Conservation (phyloP, 2,329 filamentous ascomycete species). For the Cryphonectria nitschkei region DNA sequence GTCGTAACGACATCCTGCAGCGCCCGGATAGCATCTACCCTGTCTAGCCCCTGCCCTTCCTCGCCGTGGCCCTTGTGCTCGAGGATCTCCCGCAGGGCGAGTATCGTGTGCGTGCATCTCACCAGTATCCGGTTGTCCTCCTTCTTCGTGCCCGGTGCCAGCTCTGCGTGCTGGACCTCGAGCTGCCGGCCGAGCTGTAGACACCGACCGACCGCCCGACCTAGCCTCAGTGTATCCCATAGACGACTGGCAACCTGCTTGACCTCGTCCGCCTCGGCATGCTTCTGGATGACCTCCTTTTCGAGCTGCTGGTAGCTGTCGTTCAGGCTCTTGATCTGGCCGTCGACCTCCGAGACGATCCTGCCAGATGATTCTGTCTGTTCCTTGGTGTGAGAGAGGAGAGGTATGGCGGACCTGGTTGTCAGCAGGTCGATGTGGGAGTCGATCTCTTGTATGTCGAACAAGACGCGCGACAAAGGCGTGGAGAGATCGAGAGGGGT, state of each 20-base stretch:
- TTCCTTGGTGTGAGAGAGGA: constrained; percentile 76
- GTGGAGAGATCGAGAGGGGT: constrained; percentile 91
- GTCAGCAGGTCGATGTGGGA: constrained; percentile 92
- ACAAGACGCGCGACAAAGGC: constrained; percentile 88
- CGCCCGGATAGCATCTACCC: constrained; percentile 71
- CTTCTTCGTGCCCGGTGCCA: constrained; percentile 52
- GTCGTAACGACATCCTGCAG: constrained; percentile 69
- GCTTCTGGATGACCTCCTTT: constrained; percentile 82
- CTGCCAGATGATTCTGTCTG: constrained; percentile 73
- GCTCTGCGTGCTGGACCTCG: constrained; percentile 80
- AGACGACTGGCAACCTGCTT: constrained; percentile 75
- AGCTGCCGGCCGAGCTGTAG: constrained; percentile 83
- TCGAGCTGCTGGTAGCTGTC: constrained; percentile 85
- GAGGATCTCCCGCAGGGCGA: constrained; percentile 76
- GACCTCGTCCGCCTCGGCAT: constrained; percentile 84
- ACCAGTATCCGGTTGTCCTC: constrained; percentile 80
- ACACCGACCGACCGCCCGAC: constrained; percentile 75
- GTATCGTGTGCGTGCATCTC: constrained; percentile 77
- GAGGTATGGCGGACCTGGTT: constrained; percentile 78
- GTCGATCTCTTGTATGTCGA: constrained; percentile 96
- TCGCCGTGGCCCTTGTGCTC: constrained; percentile 68
- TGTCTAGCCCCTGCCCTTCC: constrained; percentile 76
- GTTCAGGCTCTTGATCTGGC: constrained; percentile 78
- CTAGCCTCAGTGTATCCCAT: constrained; percentile 78
- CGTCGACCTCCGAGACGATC: constrained; percentile 77